These are phyloP conservation scores for Aureobasidium leucospermi DNA, from an alignment of 2,329 filamentous ascomycete species.

Conservation along the genomic window DNA sequence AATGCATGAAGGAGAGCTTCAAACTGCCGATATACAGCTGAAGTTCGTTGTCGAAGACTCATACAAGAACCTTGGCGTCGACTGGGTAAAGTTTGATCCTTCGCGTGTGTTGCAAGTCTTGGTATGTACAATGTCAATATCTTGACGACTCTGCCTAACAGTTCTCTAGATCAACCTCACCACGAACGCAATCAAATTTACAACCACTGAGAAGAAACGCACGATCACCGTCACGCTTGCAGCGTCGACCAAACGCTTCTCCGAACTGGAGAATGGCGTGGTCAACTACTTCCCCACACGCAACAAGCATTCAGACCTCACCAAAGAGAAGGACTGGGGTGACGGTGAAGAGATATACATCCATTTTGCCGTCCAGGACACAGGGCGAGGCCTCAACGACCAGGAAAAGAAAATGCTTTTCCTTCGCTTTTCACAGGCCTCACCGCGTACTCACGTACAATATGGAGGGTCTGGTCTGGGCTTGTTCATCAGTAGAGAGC, in stretches of 20 bases:
- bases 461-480: conserved; percentile 75
- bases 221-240: conserved; percentile 60
- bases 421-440: conserved; percentile 71
- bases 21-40: conserved; percentile 61
- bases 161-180: conserved; percentile 58
- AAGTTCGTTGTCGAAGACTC: conserved; percentile 57
- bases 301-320: conserved; percentile 39
- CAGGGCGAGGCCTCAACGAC: conserved; percentile 63
- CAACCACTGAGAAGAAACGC: conserved; percentile 53
- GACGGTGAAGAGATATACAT: conserved; percentile 58
- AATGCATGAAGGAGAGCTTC: conserved; percentile 71
- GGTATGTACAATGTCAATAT: not conserved
- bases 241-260: conserved; percentile 51
- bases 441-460: conserved; percentile 65
- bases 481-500: conserved; percentile 67
- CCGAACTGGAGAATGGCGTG: conserved; percentile 31
- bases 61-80: conserved; percentile 49
- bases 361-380: conserved; percentile 68
- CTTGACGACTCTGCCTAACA: not conserved
- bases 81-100: conserved; percentile 67
- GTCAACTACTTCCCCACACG: conserved; percentile 59
- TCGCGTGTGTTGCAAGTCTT: conserved; percentile 69
- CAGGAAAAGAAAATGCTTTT: conserved; percentile 70
- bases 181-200: conserved; percentile 79
- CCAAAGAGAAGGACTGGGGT: conserved; percentile 59